These are phyloP conservation scores for Alternaria incomplexa DNA, from an alignment of 2,329 filamentous ascomycete genomes.

Conservation along the genomic window DNA sequence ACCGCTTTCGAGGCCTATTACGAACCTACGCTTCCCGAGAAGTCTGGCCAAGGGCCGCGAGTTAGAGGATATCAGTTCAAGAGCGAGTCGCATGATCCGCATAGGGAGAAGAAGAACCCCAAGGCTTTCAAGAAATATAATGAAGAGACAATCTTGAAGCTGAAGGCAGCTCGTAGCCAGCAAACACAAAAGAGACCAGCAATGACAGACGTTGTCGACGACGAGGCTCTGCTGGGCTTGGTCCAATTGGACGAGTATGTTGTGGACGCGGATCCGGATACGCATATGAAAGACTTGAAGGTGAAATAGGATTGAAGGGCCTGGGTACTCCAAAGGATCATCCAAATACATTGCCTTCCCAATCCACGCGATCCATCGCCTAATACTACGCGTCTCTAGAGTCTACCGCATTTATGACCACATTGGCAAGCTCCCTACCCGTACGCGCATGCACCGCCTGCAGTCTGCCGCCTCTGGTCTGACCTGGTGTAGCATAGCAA, in stretches of 20 bases:
- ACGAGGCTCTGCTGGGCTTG: slow-evolving; percentile 41
- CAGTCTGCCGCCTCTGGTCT: not conserved
- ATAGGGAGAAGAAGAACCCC: slow-evolving; percentile 40
- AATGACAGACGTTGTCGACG: slow-evolving; percentile 39
- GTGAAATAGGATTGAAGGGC: slow-evolving; percentile 26
- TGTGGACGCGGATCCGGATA: slow-evolving; percentile 14
- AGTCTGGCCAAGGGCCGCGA: slow-evolving; percentile 76
- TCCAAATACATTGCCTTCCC: not conserved
- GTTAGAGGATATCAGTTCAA: slow-evolving; percentile 45
- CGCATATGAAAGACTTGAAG: slow-evolving; percentile 23
- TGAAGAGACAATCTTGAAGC: slow-evolving; percentile 29
- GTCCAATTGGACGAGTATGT: slow-evolving; percentile 25
- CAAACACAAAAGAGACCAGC: slow-evolving; percentile 34
- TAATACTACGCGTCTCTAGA: not conserved
- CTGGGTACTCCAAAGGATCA: not conserved
- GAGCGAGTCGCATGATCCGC: slow-evolving; percentile 34
- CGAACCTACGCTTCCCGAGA: slow-evolving; percentile 72
- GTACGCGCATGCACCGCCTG: not conserved
- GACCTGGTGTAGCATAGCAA: not conserved
- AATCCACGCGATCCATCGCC: not conserved
- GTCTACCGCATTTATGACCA: not conserved
- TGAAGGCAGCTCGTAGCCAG: slow-evolving; percentile 40
- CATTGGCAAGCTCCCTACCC: not conserved
- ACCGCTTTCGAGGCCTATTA: slow-evolving; percentile 71
- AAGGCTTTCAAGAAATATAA: slow-evolving; percentile 39